phyloP scores from a whole-genome alignment of 2,329 filamentous ascomycete species.

The Exophiala spinifera region DNA sequence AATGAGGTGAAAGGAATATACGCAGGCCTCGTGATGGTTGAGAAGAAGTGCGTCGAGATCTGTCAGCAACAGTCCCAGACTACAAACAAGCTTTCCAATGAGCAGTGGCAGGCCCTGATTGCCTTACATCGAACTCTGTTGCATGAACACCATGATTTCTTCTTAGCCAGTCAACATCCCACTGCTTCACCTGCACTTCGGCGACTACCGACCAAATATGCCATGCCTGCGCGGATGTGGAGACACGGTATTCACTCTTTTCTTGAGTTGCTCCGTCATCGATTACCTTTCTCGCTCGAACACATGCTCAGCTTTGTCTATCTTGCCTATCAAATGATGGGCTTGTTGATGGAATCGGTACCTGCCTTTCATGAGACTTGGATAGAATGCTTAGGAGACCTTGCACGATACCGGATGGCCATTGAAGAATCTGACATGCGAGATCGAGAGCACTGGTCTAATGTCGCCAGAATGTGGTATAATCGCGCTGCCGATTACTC shows the following conservation, averaged over 20 bases:
- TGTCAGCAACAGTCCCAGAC: conserved; percentile 60
- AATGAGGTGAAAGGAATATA: conserved; percentile 71
- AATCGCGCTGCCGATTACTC: conserved; percentile 73
- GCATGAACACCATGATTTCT: conserved; percentile 82
- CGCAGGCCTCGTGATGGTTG: conserved; percentile 50
- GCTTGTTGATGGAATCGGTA: conserved; percentile 79
- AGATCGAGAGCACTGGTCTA: conserved; percentile 77
- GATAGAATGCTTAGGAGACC: conserved; percentile 88
- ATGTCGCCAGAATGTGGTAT: conserved; percentile 80
- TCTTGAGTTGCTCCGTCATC: conserved; percentile 70
- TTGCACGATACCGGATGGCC: conserved; percentile 84
- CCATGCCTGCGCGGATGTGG: conserved; percentile 97
- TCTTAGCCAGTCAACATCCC: conserved; percentile 82
- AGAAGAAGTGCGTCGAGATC: conserved; percentile 81
- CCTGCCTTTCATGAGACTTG: conserved; percentile 81
- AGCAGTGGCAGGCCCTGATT: conserved; percentile 83
- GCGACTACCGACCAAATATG: conserved; percentile 72
- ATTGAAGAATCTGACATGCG: conserved; percentile 78
- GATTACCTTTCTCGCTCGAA: conserved; percentile 72
- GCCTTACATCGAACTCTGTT: conserved; percentile 76
- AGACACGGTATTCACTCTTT: conserved; percentile 85
- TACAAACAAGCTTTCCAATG: conserved; percentile 53
- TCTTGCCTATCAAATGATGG: conserved; percentile 85
- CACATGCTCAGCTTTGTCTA: conserved; percentile 93
- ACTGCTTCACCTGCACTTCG: conserved; percentile 67